phyloP scores from a whole-genome alignment of 495 filamentous ascomycete species.

The Saxophila tyrrhenica region DNA sequence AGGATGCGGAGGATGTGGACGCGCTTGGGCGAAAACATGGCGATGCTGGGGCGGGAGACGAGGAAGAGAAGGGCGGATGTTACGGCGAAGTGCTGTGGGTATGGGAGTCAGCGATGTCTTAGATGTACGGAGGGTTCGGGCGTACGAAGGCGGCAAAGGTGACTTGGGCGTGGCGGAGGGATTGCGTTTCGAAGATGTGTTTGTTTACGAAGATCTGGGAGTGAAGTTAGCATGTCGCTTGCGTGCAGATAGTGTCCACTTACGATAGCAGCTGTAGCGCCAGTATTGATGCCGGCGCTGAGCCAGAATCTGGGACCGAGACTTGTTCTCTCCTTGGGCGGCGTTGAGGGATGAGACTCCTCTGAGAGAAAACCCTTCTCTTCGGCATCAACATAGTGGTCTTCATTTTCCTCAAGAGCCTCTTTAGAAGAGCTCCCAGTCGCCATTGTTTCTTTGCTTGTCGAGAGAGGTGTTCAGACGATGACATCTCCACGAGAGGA shows the following conservation, averaged over 20 bases:
- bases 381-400: not conserved
- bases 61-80: constrained; percentile 30
- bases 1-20: constrained; percentile 47
- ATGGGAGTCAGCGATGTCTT: no score
- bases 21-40: constrained; percentile 48
- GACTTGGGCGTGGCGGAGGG: constrained; percentile 53
- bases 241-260: not conserved
- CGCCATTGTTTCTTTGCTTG: not conserved
- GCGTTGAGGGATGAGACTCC: not conserved
- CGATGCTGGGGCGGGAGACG: constrained; percentile 50
- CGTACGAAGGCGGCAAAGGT: constrained; percentile 60
- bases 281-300: constrained; percentile 3
- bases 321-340: not conserved
- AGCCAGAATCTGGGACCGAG: not conserved
- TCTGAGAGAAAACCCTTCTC: constrained; percentile 1
- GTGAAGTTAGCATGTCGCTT: not conserved
- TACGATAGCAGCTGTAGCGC: constrained; percentile 7
- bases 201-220: constrained; percentile 66
- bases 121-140: no score
- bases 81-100: constrained; percentile 60
- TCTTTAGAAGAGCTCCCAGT: not conserved
- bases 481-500: no score
- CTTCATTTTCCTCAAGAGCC: not conserved
- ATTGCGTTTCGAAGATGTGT: constrained; percentile 56
- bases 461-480: not conserved